Evolutionary conservation across 768 basidiomycete genomes (phyloP).

Genomic region (Artomyces pyxidatus): DNA sequence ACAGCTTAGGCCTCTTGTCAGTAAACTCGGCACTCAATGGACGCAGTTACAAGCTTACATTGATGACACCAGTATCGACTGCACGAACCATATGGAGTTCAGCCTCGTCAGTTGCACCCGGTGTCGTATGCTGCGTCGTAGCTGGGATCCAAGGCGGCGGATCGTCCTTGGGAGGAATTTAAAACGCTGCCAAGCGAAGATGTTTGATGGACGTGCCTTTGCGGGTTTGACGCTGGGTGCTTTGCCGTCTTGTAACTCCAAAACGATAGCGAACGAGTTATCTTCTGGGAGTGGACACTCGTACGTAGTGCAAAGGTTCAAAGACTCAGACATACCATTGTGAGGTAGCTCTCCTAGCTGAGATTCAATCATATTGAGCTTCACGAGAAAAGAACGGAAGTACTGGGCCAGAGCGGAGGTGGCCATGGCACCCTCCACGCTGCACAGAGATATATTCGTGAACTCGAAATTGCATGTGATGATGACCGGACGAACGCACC

Average conservation of each 20-base stretch:
- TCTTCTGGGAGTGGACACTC: slow-evolving; percentile 58
- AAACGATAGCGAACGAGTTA: slow-evolving; percentile 71
- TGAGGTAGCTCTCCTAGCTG: slow-evolving; percentile 53
- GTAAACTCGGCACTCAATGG: not conserved
- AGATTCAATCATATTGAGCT: slow-evolving; percentile 69
- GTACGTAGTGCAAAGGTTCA: too few relatives aligned
- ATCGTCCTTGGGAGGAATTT: slow-evolving; percentile 32
- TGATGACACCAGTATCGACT: slow-evolving; percentile 79
- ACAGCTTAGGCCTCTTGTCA: slow-evolving; percentile 37
- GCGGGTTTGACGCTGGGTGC: slow-evolving; percentile 48
- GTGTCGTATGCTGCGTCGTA: slow-evolving; percentile 57
- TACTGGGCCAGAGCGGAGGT: slow-evolving; percentile 57
- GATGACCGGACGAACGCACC: slow-evolving; percentile 31
- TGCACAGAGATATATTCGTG: slow-evolving; percentile 24
- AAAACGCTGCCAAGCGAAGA: slow-evolving; percentile 8
- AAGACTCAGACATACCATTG: slow-evolving; percentile 33
- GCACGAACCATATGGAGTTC: slow-evolving; percentile 71
- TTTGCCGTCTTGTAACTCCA: slow-evolving; percentile 67
- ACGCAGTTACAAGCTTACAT: slow-evolving; percentile 34
- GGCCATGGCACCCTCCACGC: slow-evolving; percentile 67
- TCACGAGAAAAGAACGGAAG: slow-evolving; percentile 78
- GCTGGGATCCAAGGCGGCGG: slow-evolving; percentile 80
- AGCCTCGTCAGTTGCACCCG: slow-evolving; percentile 52
- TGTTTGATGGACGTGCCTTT: not conserved
- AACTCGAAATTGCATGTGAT: not conserved